phyloP scores from a whole-genome alignment of 225 moss, liverwort and hornwort genomes.

The Physcomitrellopsis africana region DNA sequence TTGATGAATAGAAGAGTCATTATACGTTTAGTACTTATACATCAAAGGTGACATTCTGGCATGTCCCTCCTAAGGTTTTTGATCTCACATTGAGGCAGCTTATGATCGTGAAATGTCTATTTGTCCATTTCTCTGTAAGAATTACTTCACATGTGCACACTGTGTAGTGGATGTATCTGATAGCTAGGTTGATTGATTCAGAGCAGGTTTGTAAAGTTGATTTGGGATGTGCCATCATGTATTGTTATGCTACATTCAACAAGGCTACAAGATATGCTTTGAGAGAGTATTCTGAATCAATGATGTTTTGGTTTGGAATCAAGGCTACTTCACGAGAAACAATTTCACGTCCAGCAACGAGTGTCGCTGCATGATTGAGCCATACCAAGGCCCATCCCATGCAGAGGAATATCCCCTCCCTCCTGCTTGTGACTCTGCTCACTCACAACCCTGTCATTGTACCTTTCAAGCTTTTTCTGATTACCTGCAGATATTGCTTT shows the following conservation, averaged over 20 bases:
- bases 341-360: neutral
- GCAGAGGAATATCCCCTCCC: too few relatives aligned
- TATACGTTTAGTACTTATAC: neutral
- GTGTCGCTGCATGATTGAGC: neutral
- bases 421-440: too few relatives aligned
- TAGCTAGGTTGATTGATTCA: neutral
- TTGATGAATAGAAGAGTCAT: slow-evolving; percentile 6
- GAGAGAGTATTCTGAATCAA: neutral
- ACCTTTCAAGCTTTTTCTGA: too few relatives aligned
- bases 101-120: neutral
- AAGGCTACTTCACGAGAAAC: neutral
- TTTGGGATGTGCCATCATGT: slow-evolving; percentile 3
- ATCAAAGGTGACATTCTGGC: neutral
- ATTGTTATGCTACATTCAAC: slow-evolving; percentile 3
- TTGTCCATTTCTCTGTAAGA: neutral
- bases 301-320: neutral
- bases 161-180: neutral
- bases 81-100: too few relatives aligned
- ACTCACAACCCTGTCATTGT: too few relatives aligned
- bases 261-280: slow-evolving; percentile 11
- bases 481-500: too few relatives aligned
- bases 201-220: neutral
- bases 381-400: neutral
- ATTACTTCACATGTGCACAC: slow-evolving; percentile 9
- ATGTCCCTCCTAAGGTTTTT: slow-evolving; percentile 22